Percentiles rank a stretch among this genome's conserved stretches.
Evolutionary conservation across 768 basidiomycete genomes (phyloP).

Genomic region (Tephrocybe sp.): DNA sequence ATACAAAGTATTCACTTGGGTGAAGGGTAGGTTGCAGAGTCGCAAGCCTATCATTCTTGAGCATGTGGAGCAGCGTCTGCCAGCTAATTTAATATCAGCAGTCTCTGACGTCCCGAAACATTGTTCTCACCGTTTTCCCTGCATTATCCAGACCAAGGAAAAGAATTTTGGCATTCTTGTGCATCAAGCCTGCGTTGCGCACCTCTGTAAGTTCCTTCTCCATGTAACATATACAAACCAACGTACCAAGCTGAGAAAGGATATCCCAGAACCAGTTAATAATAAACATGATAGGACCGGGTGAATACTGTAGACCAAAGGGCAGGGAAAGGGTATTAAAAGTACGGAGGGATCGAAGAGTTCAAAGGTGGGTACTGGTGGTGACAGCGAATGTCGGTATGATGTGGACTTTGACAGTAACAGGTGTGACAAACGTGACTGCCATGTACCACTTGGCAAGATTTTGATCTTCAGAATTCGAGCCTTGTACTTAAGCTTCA

Average conservation of each 20-base stretch:
- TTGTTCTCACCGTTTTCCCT: conserved; percentile 85
- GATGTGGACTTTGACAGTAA: conserved; percentile 11
- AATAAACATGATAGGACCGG: conserved; percentile 62
- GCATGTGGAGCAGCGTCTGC: conserved; percentile 96
- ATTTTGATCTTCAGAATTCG: too few species aligned
- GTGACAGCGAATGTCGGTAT: background rate
- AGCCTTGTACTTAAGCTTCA: too few species aligned
- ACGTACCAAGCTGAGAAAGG: conserved; percentile 87
- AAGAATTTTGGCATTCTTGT: conserved; percentile 99
- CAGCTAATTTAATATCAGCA: conserved; percentile 6
- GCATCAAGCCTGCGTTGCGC: conserved; percentile 64
- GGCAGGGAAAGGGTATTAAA: conserved; percentile 10
- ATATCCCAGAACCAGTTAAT: conserved; percentile 97
- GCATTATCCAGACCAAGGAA: conserved; percentile 99
- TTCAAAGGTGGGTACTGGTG: conserved; percentile 16
- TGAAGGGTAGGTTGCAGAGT: conserved; percentile 98
- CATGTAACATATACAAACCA: background rate
- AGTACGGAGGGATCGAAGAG: background rate
- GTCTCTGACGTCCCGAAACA: background rate
- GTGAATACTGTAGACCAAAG: conserved; percentile 18
- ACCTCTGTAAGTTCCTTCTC: background rate
- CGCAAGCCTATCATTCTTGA: conserved; percentile 98
- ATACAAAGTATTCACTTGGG: conserved; percentile 68
- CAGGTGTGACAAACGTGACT: conserved; percentile 10
- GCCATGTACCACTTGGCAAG: too few species aligned